Base-by-base conservation (phyloP, 768 basidiomycete genomes). In the Lyophyllum semitale region DNA sequence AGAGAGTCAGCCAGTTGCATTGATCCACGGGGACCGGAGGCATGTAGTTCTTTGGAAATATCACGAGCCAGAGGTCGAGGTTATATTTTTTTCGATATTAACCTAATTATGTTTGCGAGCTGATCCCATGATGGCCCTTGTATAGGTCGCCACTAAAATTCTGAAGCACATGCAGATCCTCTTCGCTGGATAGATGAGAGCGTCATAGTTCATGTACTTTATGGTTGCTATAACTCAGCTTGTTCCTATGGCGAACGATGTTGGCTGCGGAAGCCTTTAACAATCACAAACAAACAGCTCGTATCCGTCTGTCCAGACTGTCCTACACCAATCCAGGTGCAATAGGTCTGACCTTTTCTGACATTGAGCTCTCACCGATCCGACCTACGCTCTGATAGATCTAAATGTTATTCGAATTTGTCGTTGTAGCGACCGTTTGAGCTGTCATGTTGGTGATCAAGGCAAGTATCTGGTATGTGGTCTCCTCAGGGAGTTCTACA, bases 21-120 rank as follows among this genome's bases (percentile, higher is more conserved):
- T 53, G 57, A 58, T 58, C 57, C 57, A 58, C 35, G 29, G 35
- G 4, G 25, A 18, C 27, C 57, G 55, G 57, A 57, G 8, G 27
- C 25, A 17, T 17, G 30, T 12, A 32, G 6, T 6, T 32, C 30
- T 32, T 32, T 32, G 30, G 12, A 32, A 32, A 32, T 32, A 12
- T 32, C 12, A 6, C 12, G 30, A 32, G 30, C 7, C 6, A 6
- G 38, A 40, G 20, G 41, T 8, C 13, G 22, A 42, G n/a, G n/a
- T n/a, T n/a, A n/a, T n/a, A n/a, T n/a, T n/a, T n/a, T n/a, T n/a
- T n/a, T n/a, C n/a, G n/a, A n/a, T n/a, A n/a, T n/a, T n/a, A n/a
- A n/a, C n/a, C n/a, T n/a, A n/a, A n/a, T n/a, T n/a, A n/a, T n/a
- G n/a, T n/a, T n/a, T n/a, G n/a, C n/a, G n/a, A n/a, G n/a, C n/a